Evolutionary conservation across 345 rosid genomes (phyloP).

Genomic region (Gossypium thurberi): DNA sequence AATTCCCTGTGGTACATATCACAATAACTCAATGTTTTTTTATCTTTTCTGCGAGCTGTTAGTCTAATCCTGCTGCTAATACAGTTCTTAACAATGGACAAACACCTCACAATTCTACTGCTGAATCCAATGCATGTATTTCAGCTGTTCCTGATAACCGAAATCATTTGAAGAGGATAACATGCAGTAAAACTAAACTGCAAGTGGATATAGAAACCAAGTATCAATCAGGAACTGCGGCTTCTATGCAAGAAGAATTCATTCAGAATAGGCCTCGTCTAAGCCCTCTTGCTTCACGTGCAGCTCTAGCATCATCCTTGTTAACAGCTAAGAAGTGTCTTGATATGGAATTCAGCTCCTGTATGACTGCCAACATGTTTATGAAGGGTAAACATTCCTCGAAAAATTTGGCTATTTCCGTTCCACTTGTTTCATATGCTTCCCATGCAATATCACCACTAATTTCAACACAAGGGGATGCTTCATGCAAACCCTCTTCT

Average conservation of each 20-base stretch:
- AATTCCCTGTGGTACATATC: not conserved
- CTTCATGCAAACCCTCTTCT: not conserved
- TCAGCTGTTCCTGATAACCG: not conserved
- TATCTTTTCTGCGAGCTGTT: not conserved
- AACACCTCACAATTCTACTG: not conserved
- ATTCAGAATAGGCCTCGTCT: constrained; percentile 3
- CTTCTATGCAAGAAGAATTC: not conserved
- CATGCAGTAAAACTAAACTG: not conserved
- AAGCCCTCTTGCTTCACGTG: constrained; percentile 14
- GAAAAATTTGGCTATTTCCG: not conserved
- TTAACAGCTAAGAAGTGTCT: constrained; percentile 9
- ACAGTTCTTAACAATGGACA: not conserved
- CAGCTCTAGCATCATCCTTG: constrained; percentile 17
- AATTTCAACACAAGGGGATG: constrained; percentile 3
- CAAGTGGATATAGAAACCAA: not conserved
- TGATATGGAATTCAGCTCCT: constrained; percentile 7
- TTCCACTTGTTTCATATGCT: not conserved
- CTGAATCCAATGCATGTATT: not conserved
- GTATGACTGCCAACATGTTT: not conserved
- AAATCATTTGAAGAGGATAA: constrained; percentile 2
- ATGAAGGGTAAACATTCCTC: not conserved
- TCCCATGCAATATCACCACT: not conserved
- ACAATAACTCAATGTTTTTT: not conserved
- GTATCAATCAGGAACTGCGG: not conserved
- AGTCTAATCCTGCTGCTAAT: not conserved